These are phyloP conservation scores for Candida methanosorbosa DNA, from an alignment of 805 yeast genomes.

Conservation along the genomic window DNA sequence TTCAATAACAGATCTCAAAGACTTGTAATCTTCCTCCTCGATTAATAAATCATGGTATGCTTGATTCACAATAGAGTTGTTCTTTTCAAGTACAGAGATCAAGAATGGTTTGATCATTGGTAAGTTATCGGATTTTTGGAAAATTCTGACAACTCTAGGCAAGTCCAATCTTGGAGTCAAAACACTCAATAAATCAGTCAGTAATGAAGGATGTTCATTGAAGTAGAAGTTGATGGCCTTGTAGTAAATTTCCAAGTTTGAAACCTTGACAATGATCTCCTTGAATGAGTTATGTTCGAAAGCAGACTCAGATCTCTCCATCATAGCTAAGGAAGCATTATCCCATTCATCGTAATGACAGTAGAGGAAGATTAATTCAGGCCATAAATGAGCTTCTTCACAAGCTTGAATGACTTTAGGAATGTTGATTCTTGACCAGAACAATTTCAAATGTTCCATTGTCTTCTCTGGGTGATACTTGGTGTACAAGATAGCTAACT, in stretches of 20 bases:
- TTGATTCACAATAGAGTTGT: constrained; percentile 82
- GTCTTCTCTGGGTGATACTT: constrained; percentile 86
- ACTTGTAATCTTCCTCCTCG: constrained; percentile 93
- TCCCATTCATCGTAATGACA: constrained; percentile 99
- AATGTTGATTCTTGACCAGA: constrained; percentile 97
- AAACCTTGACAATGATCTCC: constrained; percentile 89
- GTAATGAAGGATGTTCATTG: constrained; percentile 82
- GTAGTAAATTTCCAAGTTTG: constrained; percentile 94
- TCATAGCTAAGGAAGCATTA: constrained; percentile 94
- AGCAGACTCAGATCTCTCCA: constrained; percentile 87
- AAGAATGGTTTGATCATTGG: constrained; percentile 95
- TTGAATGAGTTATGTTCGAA: constrained; percentile 92
- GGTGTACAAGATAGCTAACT: constrained; percentile 82
- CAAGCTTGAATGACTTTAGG: constrained; percentile 95
- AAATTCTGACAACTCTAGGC: constrained; percentile 89
- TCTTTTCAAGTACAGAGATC: constrained; percentile 83
- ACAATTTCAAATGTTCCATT: constrained; percentile 92
- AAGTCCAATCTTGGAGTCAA: constrained; percentile 87
- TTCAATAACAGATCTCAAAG: constrained; percentile 80
- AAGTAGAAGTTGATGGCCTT: constrained; percentile 94
- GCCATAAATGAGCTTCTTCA: constrained; percentile 92
- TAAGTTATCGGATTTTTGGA: constrained; percentile 89
- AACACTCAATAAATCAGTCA: constrained; percentile 78
- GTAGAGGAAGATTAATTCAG: constrained; percentile 90
- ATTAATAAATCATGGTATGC: constrained; percentile 94